Percentiles rank a stretch among this genome's conserved stretches.
These are phyloP conservation scores for Rosa rugosa DNA, from an alignment of 306 rosid species.

Conservation along the genomic window DNA sequence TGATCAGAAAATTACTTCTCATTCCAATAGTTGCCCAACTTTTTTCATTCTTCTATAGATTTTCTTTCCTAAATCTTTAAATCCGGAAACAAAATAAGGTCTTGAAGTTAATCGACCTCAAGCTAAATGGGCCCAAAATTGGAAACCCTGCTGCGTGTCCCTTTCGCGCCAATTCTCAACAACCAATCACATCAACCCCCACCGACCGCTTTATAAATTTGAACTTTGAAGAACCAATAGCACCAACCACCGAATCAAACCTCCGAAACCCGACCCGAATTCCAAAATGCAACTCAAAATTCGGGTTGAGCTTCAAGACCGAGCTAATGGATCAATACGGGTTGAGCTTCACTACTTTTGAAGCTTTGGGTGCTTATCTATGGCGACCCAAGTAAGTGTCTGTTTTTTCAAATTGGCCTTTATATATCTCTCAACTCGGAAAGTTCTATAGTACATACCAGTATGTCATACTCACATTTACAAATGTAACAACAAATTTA, in stretches of 20 bases:
- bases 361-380: conserved; percentile 78
- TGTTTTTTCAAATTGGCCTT: too few species aligned
- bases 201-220: neutral
- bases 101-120: too few species aligned
- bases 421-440: too few species aligned
- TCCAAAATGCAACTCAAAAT: conserved; percentile 27
- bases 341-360: conserved; percentile 69
- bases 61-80: too few species aligned
- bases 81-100: too few species aligned
- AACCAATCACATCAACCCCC: neutral
- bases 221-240: neutral
- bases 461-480: too few species aligned
- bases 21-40: too few species aligned
- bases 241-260: neutral
- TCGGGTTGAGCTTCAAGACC: conserved; percentile 43
- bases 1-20: too few species aligned
- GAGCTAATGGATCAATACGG: conserved; percentile 49
- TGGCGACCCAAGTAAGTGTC: conserved; percentile 82
- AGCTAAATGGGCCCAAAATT: too few species aligned
- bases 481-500: too few species aligned
- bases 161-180: neutral
- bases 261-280: neutral
- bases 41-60: too few species aligned
- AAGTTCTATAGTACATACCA: too few species aligned
- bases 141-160: conserved; percentile 26